Evolutionary conservation across 2,329 filamentous ascomycete genomes (phyloP).

Genomic region (Neofusicoccum parvum): DNA sequence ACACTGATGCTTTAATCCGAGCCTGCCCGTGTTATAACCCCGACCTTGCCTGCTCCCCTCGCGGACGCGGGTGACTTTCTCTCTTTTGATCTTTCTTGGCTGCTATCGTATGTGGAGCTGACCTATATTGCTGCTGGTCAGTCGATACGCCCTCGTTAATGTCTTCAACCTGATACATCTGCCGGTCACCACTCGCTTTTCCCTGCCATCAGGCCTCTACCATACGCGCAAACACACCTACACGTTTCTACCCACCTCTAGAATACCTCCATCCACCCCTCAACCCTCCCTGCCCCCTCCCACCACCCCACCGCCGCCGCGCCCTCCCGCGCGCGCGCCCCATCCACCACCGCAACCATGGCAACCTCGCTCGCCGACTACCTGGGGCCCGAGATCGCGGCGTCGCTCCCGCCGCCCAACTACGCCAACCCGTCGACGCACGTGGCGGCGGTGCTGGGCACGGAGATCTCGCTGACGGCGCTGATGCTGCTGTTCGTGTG

Average conservation of each 20-base stretch:
- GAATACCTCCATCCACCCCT: no score
- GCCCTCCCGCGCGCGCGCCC: no score
- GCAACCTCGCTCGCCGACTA: neutral
- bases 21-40: no score
- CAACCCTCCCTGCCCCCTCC: no score
- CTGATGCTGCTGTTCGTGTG: conserved; percentile 23
- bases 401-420: neutral
- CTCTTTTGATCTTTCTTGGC: neutral
- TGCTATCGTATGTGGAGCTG: neutral
- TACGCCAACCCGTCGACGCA: neutral
- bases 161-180: neutral
- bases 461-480: conserved; percentile 28
- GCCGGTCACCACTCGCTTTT: no score
- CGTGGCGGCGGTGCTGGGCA: conserved; percentile 22
- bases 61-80: neutral
- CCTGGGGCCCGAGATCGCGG: neutral
- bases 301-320: no score
- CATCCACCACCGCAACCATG: neutral
- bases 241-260: no score
- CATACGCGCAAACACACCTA: no score
- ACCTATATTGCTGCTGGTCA: neutral
- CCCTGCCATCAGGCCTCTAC: no score
- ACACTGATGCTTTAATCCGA: no score
- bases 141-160: neutral
- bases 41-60: neutral